Evolutionary conservation across 1,139 yeast genomes (phyloP).

Genomic region (Taphrina populina): DNA sequence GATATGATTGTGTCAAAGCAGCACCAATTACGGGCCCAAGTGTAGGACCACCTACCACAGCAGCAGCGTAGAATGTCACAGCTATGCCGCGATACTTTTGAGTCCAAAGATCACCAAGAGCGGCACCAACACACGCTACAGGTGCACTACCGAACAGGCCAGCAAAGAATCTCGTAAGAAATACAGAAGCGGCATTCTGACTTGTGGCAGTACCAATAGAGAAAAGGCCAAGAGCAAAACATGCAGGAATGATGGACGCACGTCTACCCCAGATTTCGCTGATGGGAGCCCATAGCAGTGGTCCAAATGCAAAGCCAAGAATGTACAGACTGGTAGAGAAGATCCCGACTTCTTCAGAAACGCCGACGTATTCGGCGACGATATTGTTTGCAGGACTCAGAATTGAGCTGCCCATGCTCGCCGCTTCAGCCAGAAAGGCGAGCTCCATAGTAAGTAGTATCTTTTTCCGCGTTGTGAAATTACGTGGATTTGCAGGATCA

Average conservation of each 20-base stretch:
- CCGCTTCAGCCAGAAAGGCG: slow-evolving; percentile 2
- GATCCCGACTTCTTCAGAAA: slow-evolving; percentile 60
- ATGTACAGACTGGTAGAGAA: slow-evolving; percentile 67
- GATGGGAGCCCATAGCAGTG: slow-evolving; percentile 63
- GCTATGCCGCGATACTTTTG: slow-evolving; percentile 62
- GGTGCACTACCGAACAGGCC: slow-evolving; percentile 84
- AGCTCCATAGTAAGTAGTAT: slow-evolving; percentile 47
- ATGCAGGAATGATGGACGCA: slow-evolving; percentile 54
- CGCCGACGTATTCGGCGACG: slow-evolving; percentile 47
- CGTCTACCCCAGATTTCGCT: slow-evolving; percentile 57
- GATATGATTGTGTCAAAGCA: slow-evolving; percentile 43
- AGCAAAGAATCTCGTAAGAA: slow-evolving; percentile 71
- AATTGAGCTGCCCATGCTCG: slow-evolving; percentile 39
- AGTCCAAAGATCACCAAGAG: slow-evolving; percentile 72
- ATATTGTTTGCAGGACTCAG: slow-evolving; percentile 37
- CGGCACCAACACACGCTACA: slow-evolving; percentile 81
- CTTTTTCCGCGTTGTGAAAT: slow-evolving; percentile 54
- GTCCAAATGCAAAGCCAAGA: slow-evolving; percentile 52
- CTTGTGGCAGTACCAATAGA: slow-evolving; percentile 63
- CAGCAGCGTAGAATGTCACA: slow-evolving; percentile 50
- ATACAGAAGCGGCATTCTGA: slow-evolving; percentile 50
- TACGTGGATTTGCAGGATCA: slow-evolving; percentile 62
- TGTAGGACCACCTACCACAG: slow-evolving; percentile 67
- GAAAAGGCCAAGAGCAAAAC: slow-evolving; percentile 57
- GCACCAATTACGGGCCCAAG: slow-evolving; percentile 76